Evolutionary conservation across 495 filamentous ascomycete species (phyloP).

Genomic region (Lineolata rhizophorae): DNA sequence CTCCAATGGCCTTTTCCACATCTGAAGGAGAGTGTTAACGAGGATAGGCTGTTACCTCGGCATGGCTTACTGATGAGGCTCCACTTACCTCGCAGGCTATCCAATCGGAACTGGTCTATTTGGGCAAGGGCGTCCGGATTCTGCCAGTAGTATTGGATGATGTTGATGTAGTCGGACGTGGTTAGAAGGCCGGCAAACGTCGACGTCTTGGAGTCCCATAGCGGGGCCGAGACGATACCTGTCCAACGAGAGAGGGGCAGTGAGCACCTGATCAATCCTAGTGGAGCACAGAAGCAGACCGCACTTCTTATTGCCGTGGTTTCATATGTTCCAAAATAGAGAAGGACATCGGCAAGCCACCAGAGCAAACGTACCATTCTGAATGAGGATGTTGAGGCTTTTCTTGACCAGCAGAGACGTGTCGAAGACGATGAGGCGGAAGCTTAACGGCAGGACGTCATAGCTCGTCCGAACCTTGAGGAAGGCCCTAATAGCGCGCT

Average conservation of each 20-base stretch:
- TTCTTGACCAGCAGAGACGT: conserved; percentile 90
- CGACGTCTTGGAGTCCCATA: conserved; percentile 91
- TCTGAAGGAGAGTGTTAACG: conserved; percentile 29
- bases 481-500: conserved; percentile 88
- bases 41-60: not conserved
- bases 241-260: too few relatives aligned
- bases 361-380: conserved; percentile 78
- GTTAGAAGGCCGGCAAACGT: conserved; percentile 89
- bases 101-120: conserved; percentile 85
- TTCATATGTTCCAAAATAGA: too few relatives aligned
- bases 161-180: conserved; percentile 93
- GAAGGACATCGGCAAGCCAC: too few relatives aligned
- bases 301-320: too few relatives aligned
- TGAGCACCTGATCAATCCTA: too few relatives aligned
- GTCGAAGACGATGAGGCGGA: conserved; percentile 87
- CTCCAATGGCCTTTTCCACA: conserved; percentile 82
- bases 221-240: conserved; percentile 95
- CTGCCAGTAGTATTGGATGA: conserved; percentile 99
- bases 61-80: not conserved
- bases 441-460: conserved; percentile 95
- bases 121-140: conserved; percentile 73
- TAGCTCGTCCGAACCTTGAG: conserved; percentile 92
- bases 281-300: conserved; percentile 1
- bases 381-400: conserved; percentile 87
- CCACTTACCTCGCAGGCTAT: conserved; percentile 64